Evolutionary conservation across 176 grass and related monocot genomes (phyloP).

Genomic region (Tuctoria greenei): DNA sequence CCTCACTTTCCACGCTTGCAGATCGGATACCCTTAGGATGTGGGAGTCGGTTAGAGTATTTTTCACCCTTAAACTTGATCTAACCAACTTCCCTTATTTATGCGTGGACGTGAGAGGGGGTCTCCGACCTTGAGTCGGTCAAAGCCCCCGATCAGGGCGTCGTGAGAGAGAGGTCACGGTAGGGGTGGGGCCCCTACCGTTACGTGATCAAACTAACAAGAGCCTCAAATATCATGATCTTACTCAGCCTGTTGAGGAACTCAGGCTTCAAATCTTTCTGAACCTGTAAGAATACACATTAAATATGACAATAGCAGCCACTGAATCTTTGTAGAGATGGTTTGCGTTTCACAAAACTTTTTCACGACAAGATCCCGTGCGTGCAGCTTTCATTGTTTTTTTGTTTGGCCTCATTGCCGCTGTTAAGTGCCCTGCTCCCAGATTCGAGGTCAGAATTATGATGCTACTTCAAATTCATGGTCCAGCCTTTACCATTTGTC

Average conservation of each 20-base stretch:
- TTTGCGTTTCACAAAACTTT: slow-evolving; percentile 5
- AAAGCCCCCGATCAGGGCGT: too few relatives aligned
- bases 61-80: too few relatives aligned
- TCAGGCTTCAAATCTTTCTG: slow-evolving; percentile 46
- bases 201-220: too few relatives aligned
- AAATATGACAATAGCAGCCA: neutral
- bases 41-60: too few relatives aligned
- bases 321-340: neutral
- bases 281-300: slow-evolving; percentile 17
- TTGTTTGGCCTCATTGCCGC: slow-evolving; percentile 27
- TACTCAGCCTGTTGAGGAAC: slow-evolving; percentile 43
- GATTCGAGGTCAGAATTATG: slow-evolving; percentile 60
- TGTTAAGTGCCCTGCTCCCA: slow-evolving; percentile 42
- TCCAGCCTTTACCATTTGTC: slow-evolving; percentile 47
- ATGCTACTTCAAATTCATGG: slow-evolving; percentile 50
- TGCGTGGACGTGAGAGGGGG: too few relatives aligned
- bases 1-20: too few relatives aligned
- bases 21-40: too few relatives aligned
- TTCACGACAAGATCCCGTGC: slow-evolving; percentile 24
- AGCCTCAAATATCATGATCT: slow-evolving; percentile 49
- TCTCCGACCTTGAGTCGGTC: too few relatives aligned
- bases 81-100: too few relatives aligned
- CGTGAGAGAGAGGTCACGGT: too few relatives aligned
- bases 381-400: slow-evolving; percentile 22
- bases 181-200: too few relatives aligned